phyloP scores from a whole-genome alignment of 225 moss, liverwort and hornwort species.

The Straminergon stramineum region DNA sequence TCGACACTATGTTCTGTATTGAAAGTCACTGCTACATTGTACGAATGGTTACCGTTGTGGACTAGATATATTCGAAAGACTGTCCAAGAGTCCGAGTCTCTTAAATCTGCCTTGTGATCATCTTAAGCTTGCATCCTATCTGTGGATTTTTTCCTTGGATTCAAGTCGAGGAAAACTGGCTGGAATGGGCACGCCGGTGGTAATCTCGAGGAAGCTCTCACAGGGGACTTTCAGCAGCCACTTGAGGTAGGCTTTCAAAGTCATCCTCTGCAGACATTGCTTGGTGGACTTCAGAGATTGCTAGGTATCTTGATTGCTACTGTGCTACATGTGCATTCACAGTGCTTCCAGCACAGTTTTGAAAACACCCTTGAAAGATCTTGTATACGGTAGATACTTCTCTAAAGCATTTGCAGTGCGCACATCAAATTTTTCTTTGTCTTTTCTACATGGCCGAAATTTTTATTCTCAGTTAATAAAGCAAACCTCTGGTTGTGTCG shows the following conservation, averaged over 20 bases:
- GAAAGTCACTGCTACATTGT: background rate
- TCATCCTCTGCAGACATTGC: background rate
- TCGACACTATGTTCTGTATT: background rate
- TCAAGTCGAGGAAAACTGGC: background rate
- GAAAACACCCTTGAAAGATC: background rate
- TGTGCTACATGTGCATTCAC: background rate
- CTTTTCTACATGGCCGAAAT: background rate
- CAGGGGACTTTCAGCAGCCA: slow-evolving; percentile 7
- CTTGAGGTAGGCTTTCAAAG: slow-evolving; percentile 12
- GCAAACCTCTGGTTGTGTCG: background rate
- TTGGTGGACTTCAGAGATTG: background rate
- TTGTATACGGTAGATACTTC: background rate
- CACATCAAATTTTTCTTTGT: background rate
- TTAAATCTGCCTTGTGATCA: background rate
- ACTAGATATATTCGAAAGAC: background rate
- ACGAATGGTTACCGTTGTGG: background rate
- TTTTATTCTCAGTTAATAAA: background rate
- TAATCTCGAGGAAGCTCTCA: slow-evolving; percentile 20
- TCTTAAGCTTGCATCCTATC: background rate
- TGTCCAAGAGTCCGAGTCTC: background rate
- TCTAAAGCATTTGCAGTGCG: background rate
- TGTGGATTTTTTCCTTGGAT: background rate
- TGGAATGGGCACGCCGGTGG: slow-evolving; percentile 17
- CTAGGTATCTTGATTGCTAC: background rate
- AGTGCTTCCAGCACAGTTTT: background rate